Evolutionary conservation across 805 yeast genomes (phyloP), one percentile per base, ranked within the genome.

Genomic region (Metahyphopichia silvanorum): DNA sequence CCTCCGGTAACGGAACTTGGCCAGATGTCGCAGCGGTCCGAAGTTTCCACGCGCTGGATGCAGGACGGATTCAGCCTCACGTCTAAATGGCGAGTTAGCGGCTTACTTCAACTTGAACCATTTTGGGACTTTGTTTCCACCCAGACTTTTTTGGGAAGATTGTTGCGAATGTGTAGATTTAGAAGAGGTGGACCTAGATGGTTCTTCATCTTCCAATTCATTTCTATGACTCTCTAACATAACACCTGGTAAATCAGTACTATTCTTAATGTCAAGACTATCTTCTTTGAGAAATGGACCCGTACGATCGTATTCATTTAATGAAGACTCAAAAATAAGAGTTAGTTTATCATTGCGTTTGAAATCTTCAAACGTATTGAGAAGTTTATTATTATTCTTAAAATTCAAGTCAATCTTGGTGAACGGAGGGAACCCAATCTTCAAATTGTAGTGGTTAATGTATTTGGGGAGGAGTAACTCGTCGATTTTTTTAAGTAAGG

Each of bases 371-470:
- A 58, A 46, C 9, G 57, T 55, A 6, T 42, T 37, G 18, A 66
- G 43, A 8, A 38, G 31, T 9, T 35, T 30, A 32, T 49, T 52
- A 42, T 66, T 66, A 18, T 37, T 42, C 2, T 26, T 40, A 37
- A 64, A 64, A 5, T 56, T 48, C 25, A 55, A 33, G 16, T 38
- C 46, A 17, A 64, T 39, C 17, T 40, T 51, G 8, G 46, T 42
- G 33, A 66, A 66, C 2, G 73, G 71, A 3, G 73, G 73, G 35
- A 46, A 53, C 11, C 69, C 61, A 23, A 50, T 46, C 32, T 55
- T 60, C 30, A 66, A 47, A 18, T 37, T 44, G 42, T 63, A 66
- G 25, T 44, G 33, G 18, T 62, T 57, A 21, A 53, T 34, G 36
- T 42, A 55, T n/a, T 46, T 34, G 3, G 57, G 61, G 5, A 45